Base-by-base conservation (phyloP, 176 grass and related monocot species). In the Rhynchospora pubera region DNA sequence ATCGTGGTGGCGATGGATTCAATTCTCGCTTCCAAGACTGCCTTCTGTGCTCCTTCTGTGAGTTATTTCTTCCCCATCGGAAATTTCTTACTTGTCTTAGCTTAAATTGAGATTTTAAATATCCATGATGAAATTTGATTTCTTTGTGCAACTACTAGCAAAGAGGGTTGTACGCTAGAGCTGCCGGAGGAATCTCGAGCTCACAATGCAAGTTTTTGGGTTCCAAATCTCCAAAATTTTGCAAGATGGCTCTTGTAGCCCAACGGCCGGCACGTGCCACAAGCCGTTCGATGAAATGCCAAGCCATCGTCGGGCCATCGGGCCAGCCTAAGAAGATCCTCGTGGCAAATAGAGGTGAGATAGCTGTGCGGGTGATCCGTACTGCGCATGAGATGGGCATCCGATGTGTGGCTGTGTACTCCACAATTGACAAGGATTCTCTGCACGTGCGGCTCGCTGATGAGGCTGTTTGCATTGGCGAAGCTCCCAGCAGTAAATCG, bases 361-460 rank as follows among this genome's bases (percentile, higher is more conserved):
- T 89, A 51, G 84, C 88, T 7, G 88, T 89, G 53, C 84, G 84
- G n/a, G 88, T 89, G 79, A 89, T 89, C 50, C 88, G 84, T 69
- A 89, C 88, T 48, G 88, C 88, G 63, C 84, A 89, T 57, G 87
- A 89, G 62, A 89, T 89, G 87, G 87, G 87, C 2, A 89, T 89
- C 18, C 71, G 78, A 4, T 89, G 88, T 79, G 88, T 86, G 34
- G 88, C 84, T 28, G 88, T 89, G 55, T 78, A 89, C 63, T 89
- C 88, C 5, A 89, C 88, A 79, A 89, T 89, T 64, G 88, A 89
- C 62, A 65, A 62, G 55, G 88, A 89, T 79, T 84, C 84, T 64
- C 80, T 89, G 83, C 88, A 89, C 9, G 88, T 89, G 58, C 79
- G 74, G 10, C 88, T 89, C 30, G 88, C 88, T 9, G 88, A 89